Base-by-base conservation (phyloP, 208 protist genomes). In the Entamoeba dispar region DNA sequence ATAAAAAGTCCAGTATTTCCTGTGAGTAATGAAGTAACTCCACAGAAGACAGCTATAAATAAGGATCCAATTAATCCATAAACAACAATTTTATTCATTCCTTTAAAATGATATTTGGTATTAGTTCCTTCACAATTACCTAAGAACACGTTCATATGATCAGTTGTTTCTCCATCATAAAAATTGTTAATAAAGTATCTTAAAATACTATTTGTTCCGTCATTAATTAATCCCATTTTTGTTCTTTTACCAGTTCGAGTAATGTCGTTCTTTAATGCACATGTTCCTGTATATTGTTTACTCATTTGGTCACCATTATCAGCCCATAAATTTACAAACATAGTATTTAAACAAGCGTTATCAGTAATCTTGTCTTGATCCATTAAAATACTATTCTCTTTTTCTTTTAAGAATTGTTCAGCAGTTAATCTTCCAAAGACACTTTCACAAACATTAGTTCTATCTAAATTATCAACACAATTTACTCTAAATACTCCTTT, bases 391-490 rank as follows among this genome's bases (percentile, higher is more conserved):
- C 2, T 19, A 77, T 38, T 34, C 17, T 77, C 61, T 77, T 77
- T 77, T 22, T 77, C 61, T 77, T 34, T 22, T 77, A 93, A 51
- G 14, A 61, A 52, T 19, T 52, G 5, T 34, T 93, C 15, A 31
- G 93, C 27, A 38, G n/a, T 52, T 31, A 55, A 50, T 49, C 49
- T 5, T 47, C 38, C 93, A 43, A 95, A 52, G 12, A 38, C 15
- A 15, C n/a, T 52, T 92, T 95, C 93, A 57, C 43, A 51, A 8
- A 95, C 91, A 51, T 95, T 95, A 14, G 94, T 95, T 51, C 95
- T 61, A 49, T 95, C 95, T 47, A 95, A 92, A 55, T 92, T 94
- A 93, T 95, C 95, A 90, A 95, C 51, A 52, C 95, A 95, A 92
- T 95, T 95, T 19, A 93, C 93, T 49, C 95, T 93, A 14, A 95